Evolutionary conservation across 163 green algal species (phyloP).

Genomic region (Prototheca cutis): DNA sequence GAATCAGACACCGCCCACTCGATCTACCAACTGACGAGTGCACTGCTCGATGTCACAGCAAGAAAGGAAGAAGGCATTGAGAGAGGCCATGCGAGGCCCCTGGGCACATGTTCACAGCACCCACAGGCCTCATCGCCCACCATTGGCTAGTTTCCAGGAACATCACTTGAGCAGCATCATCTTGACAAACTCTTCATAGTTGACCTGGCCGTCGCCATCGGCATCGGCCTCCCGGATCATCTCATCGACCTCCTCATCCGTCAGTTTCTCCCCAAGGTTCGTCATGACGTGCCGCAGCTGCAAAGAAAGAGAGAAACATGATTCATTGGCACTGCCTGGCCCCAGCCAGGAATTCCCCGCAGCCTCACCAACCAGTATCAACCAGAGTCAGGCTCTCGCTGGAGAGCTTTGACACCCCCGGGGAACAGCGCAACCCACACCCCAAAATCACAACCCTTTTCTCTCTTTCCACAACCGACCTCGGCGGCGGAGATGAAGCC

Average conservation of each 20-base stretch:
- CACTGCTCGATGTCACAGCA: no score
- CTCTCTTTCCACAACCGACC: constrained; percentile 33
- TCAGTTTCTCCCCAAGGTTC: constrained; percentile 97
- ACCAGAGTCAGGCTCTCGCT: no score
- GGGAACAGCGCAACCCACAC: no score
- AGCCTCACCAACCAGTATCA: no score
- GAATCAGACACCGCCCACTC: no score
- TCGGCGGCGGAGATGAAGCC: constrained; percentile 96
- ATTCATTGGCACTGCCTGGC: no score
- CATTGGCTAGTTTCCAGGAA: constrained; percentile 15
- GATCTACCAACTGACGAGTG: no score
- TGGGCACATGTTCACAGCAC: neutral
- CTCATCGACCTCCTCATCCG: constrained; percentile 98
- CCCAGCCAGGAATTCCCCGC: no score
- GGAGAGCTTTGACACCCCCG: no score
- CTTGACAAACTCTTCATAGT: constrained; percentile 77
- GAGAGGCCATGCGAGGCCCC: no score
- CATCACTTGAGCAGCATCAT: constrained; percentile 15
- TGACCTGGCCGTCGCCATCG: constrained; percentile 91
- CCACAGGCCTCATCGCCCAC: constrained; percentile 26
- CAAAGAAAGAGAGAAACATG: neutral
- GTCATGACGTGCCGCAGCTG: constrained; percentile 97
- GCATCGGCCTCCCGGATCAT: constrained; percentile 98
- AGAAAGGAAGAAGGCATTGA: no score
- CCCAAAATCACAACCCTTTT: neutral